Conservation (phyloP, 768 basidiomycete genomes). For the Boletus tomentosulus region DNA sequence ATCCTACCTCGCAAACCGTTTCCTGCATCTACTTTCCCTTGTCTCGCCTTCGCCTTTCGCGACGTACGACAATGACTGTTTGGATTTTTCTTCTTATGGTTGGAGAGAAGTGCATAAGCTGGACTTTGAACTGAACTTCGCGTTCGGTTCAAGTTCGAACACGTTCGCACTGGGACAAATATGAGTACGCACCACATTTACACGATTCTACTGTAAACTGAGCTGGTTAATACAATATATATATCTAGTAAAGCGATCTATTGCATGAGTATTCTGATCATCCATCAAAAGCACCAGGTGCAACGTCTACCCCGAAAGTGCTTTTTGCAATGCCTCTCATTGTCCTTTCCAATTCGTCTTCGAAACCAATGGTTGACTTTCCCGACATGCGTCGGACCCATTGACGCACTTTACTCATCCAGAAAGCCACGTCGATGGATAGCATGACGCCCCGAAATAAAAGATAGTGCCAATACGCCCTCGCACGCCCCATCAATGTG, state of each 20-base stretch:
- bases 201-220: neutral
- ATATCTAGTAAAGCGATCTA: neutral
- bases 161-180: too few relatives aligned
- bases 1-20: too few relatives aligned
- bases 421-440: conserved; percentile 70
- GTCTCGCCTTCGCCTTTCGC: too few relatives aligned
- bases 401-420: conserved; percentile 49
- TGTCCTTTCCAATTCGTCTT: conserved; percentile 75
- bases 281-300: conserved; percentile 51
- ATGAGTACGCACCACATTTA: too few relatives aligned
- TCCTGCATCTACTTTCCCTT: too few relatives aligned
- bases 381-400: conserved; percentile 42
- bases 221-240: neutral
- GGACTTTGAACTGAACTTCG: too few relatives aligned
- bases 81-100: too few relatives aligned
- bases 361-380: conserved; percentile 53
- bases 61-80: too few relatives aligned
- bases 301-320: conserved; percentile 75
- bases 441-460: conserved; percentile 64
- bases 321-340: conserved; percentile 74
- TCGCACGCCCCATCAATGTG: conserved; percentile 37
- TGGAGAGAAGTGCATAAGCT: too few relatives aligned
- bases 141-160: too few relatives aligned
- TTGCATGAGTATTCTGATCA: conserved; percentile 12
- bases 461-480: conserved; percentile 55